phyloP scores from a whole-genome alignment of 257 asterid genomes.

The Oldenlandia corymbosa region DNA sequence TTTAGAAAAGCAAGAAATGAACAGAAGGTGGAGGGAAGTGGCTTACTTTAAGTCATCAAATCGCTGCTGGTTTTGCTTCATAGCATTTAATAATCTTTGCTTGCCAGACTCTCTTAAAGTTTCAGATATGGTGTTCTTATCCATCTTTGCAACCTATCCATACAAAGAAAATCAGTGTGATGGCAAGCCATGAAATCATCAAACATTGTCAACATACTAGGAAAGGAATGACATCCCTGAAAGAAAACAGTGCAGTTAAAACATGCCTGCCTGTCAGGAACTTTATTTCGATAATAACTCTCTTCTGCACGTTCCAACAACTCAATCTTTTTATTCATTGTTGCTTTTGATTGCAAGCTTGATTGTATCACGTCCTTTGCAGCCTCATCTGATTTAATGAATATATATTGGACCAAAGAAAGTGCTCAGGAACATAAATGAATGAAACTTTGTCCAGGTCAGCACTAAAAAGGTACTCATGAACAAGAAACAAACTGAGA shows the following conservation, averaged over 20 bases:
- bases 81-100: conserved; percentile 54
- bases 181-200: not conserved
- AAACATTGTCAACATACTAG: not conserved
- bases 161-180: conserved; percentile 2
- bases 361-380: conserved; percentile 38
- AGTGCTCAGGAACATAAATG: conserved; percentile 14
- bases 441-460: not conserved
- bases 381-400: conserved; percentile 45
- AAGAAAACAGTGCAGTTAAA: not conserved
- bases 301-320: conserved; percentile 79
- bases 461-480: not conserved
- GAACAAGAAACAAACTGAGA: not conserved
- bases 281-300: conserved; percentile 49
- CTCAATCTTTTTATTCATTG: conserved; percentile 51
- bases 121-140: conserved; percentile 61
- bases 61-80: conserved; percentile 54
- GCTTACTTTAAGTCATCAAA: conserved; percentile 44
- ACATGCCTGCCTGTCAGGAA: conserved; percentile 51
- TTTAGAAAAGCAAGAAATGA: too few species aligned
- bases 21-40: conserved; percentile 1
- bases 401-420: conserved; percentile 4
- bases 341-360: conserved; percentile 34
- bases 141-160: conserved; percentile 45
- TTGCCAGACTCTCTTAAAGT: conserved; percentile 64
- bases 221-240: not conserved